phyloP scores from a whole-genome alignment of 2,329 filamentous ascomycete species.

The Juglanconis juglandina region DNA sequence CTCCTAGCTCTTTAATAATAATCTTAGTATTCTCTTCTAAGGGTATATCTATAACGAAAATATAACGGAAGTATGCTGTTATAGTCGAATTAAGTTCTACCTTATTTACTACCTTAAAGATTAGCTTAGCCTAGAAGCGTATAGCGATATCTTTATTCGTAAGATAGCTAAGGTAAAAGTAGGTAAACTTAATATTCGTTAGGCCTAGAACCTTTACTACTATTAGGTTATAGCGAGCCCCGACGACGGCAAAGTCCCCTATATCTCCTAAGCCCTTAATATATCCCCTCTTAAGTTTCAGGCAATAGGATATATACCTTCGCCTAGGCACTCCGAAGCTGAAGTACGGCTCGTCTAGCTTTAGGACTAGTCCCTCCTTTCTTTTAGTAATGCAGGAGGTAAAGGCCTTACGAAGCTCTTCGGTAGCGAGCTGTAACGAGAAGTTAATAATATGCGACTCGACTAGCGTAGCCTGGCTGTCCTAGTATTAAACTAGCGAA shows the following conservation, averaged over 20 bases:
- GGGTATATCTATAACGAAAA: constrained; percentile 39
- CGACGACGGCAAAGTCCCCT: constrained; percentile 77
- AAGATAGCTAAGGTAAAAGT: constrained; percentile 78
- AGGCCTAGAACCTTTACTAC: constrained; percentile 55
- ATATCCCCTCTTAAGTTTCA: constrained; percentile 89
- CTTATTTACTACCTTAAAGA: constrained; percentile 64
- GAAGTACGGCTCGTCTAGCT: constrained; percentile 78
- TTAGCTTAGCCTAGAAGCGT: constrained; percentile 47
- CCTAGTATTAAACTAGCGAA: constrained; percentile 45
- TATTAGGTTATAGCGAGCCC: constrained; percentile 65
- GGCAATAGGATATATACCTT: constrained; percentile 50
- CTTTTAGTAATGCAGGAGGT: constrained; percentile 61
- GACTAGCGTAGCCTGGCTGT: constrained; percentile 65
- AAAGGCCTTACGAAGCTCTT: constrained; percentile 61
- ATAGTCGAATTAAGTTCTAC: constrained; percentile 53
- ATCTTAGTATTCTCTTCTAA: constrained; percentile 39
- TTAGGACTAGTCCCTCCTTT: constrained; percentile 78
- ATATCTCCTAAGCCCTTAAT: constrained; percentile 74
- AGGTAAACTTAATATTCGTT: constrained; percentile 65
- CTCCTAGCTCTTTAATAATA: constrained; percentile 43
- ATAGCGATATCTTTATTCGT: constrained; percentile 61
- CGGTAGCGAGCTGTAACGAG: constrained; percentile 44
- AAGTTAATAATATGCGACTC: constrained; percentile 70
- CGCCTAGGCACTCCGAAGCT: constrained; percentile 39
- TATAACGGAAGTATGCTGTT: constrained; percentile 49